A percentile compares a stretch with the other conserved stretches of the same genome.
Conservation (phyloP, 2,329 filamentous ascomycete genomes). For the Alternaria angustiovoidea region DNA sequence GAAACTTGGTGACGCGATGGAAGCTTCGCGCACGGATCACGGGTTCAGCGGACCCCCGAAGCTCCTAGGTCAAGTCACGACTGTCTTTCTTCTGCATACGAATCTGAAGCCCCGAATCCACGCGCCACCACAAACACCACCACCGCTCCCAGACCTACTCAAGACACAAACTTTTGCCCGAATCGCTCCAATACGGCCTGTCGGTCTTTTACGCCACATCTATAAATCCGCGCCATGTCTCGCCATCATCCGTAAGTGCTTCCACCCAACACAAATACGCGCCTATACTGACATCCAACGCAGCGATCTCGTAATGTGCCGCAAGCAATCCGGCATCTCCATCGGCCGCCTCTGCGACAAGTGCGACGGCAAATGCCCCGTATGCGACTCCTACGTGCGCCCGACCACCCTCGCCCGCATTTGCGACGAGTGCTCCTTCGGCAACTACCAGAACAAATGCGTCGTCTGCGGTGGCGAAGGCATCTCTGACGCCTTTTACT, state of each 20-base stretch:
- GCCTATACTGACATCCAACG: conserved; percentile 15
- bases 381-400: conserved; percentile 98
- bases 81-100: conserved; percentile 19
- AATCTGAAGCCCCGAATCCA: conserved; percentile 15
- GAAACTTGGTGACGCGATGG: conserved; percentile 16
- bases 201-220: neutral
- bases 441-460: conserved; percentile 99
- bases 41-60: conserved; percentile 26
- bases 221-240: conserved; percentile 68
- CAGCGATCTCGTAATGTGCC: conserved; percentile 98
- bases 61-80: conserved; percentile 6
- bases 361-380: conserved; percentile 98
- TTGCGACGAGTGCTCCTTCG: conserved; percentile 99
- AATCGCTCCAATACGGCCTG: neutral
- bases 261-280: conserved; percentile 8
- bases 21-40: conserved; percentile 39
- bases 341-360: conserved; percentile 99
- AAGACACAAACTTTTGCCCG: neutral
- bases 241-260: conserved; percentile 85
- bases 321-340: conserved; percentile 95
- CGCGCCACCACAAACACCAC: conserved; percentile 6
- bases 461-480: conserved; percentile 98
- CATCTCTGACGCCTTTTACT: conserved; percentile 98
- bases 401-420: conserved; percentile 97
- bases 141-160: neutral